Percentiles rank a stretch among this genome's conserved stretches.
Evolutionary conservation across 306 rosid genomes (phyloP).

Genomic region (Pterocarpus santalinus): DNA sequence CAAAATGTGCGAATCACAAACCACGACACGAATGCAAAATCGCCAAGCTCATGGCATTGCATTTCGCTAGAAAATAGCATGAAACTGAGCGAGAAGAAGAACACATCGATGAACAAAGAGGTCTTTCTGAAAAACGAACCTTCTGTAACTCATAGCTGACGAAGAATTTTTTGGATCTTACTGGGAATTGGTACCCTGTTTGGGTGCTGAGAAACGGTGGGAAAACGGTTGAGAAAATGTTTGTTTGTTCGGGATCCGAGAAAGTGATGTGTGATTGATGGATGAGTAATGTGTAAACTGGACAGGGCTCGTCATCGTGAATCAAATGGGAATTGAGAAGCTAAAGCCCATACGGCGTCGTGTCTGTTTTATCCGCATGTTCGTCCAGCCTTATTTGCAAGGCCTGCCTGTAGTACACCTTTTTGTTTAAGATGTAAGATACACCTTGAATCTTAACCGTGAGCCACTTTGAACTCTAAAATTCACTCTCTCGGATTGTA

Average conservation of each 20-base stretch:
- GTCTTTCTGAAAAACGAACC: conserved; percentile 58
- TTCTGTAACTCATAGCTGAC: conserved; percentile 79
- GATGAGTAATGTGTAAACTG: neutral
- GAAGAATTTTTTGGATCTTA: conserved; percentile 22
- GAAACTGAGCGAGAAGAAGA: conserved; percentile 10
- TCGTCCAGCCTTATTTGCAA: no score
- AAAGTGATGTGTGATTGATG: neutral
- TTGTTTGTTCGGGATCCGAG: conserved; percentile 20
- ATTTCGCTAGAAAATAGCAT: neutral
- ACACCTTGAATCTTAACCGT: no score
- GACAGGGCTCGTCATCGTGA: neutral
- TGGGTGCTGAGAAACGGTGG: conserved; percentile 47
- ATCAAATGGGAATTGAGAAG: neutral
- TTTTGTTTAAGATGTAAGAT: no score
- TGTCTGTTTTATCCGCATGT: neutral
- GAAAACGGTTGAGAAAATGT: conserved; percentile 20
- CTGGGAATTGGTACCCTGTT: conserved; percentile 42
- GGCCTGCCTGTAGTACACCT: no score
- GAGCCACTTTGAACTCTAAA: no score
- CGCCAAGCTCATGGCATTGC: conserved; percentile 19
- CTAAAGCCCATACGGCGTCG: neutral
- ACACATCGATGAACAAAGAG: neutral
- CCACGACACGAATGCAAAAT: conserved; percentile 15
- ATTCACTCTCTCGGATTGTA: no score
- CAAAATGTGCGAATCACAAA: conserved; percentile 2